Percentiles rank a stretch among this genome's conserved stretches.
Evolutionary conservation across 768 basidiomycete species (phyloP).

Genomic region (Hericium coralloides): DNA sequence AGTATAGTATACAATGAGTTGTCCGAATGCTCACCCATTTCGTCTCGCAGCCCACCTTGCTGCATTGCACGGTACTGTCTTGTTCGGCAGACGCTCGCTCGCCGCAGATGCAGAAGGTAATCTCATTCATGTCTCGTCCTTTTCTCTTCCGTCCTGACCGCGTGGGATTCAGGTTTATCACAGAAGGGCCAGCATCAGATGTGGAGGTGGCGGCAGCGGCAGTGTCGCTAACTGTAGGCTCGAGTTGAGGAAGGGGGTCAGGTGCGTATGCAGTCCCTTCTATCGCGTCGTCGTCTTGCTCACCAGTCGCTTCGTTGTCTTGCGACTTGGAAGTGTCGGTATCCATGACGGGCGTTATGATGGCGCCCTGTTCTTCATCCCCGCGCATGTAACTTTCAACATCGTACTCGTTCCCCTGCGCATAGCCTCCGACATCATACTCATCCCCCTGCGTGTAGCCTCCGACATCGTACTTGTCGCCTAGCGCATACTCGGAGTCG

Average conservation of each 20-base stretch:
- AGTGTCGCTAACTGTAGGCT: too few species aligned
- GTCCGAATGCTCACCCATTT: background rate
- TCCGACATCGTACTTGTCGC: background rate
- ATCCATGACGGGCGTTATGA: too few species aligned
- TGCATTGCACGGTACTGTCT: background rate
- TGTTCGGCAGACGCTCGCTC: background rate
- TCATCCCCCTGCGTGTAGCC: background rate
- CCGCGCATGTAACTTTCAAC: too few species aligned
- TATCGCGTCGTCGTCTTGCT: background rate
- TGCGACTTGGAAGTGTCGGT: too few species aligned
- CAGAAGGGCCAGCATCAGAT: background rate
- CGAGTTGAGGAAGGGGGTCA: background rate
- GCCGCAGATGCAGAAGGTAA: background rate
- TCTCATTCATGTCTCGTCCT: background rate
- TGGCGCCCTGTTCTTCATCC: too few species aligned
- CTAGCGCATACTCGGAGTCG: too few species aligned
- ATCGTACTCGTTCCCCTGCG: too few species aligned
- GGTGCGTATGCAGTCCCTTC: background rate
- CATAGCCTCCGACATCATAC: background rate
- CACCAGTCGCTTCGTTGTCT: background rate
- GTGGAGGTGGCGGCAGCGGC: background rate
- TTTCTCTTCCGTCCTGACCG: background rate
- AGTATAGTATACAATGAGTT: too few species aligned
- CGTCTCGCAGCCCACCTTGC: background rate
- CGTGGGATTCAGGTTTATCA: background rate